Evolutionary conservation across 2,329 filamentous ascomycete species (phyloP), one percentile per base, ranked within the genome.

Genomic region (Laburnicola sp.): DNA sequence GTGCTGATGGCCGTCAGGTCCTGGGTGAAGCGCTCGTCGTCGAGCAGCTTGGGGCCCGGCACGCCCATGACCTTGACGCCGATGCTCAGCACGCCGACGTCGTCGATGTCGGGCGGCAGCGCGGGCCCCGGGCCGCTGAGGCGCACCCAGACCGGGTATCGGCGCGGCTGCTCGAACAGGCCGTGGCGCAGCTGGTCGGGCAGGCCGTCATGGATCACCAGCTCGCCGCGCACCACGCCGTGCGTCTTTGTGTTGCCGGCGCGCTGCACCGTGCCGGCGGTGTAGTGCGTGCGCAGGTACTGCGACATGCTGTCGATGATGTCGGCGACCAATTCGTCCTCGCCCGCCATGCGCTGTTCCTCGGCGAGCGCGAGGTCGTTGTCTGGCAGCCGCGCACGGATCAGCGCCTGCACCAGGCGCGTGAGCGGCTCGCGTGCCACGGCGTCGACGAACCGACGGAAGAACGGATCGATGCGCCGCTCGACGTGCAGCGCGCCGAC

Each of bases 291-390:
- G 42, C 42, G 42, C 42, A 45, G 30, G 42, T 45, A 45, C 28
- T 45, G 42, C 31, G 42, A 45, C 42, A 45, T 45, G 42, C 36
- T 45, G 42, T 28, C 42, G 42, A 45, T 45, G 42, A 45, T 45
- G 42, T 45, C 42, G 28, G 28, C 28, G 28, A 45, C 36, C 42
- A 45, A 23, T 35, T 45, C 31, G 28, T 45, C 42, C 31, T 45
- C 42, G 28, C 42, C 42, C 31, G 28, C 42, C 3, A 45, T 45
- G 42, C 30, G 31, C 28, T 45, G 42, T 31, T 45, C 42, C 42
- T 45, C 42, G 30, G 42, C 42, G 42, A 45, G 42, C 28, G 30
- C 42, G 6, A 45, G 31, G 4, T 45, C 31, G 42, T 45, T 28
- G 42, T 45, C 31, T 45, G 42, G 28, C 42, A 45, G 42, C 4